phyloP scores from a whole-genome alignment of 2,329 filamentous ascomycete genomes.

The Samsoniella hepiali region DNA sequence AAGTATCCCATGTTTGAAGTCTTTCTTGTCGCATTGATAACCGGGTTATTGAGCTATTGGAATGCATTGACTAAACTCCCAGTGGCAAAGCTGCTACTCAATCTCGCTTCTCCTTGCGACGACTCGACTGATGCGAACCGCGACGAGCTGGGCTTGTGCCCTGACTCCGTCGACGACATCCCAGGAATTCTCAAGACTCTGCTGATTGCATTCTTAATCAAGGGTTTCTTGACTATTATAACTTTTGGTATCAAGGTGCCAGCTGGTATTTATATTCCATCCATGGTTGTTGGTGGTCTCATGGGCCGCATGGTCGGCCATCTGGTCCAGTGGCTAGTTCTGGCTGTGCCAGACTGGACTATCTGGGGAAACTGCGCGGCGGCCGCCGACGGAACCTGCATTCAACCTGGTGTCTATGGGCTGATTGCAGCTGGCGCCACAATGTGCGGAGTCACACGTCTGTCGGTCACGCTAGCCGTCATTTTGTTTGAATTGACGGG shows the following conservation, averaged over 20 bases:
- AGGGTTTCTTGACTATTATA: slow-evolving; percentile 80
- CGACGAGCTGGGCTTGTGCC: slow-evolving; percentile 74
- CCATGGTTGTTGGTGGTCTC: slow-evolving; percentile 95
- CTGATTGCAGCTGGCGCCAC: slow-evolving; percentile 92
- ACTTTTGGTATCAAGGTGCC: slow-evolving; percentile 97
- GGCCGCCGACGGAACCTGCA: slow-evolving; percentile 72
- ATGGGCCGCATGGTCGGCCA: slow-evolving; percentile 88
- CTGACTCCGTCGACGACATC: slow-evolving; percentile 69
- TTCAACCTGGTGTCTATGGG: slow-evolving; percentile 95
- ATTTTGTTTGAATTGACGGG: slow-evolving; percentile 96
- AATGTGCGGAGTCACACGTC: slow-evolving; percentile 93
- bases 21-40: slow-evolving; percentile 78
- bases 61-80: slow-evolving; percentile 85
- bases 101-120: slow-evolving; percentile 85
- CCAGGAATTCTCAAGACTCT: slow-evolving; percentile 70
- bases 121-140: slow-evolving; percentile 57
- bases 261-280: slow-evolving; percentile 95
- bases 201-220: slow-evolving; percentile 78
- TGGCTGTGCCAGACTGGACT: slow-evolving; percentile 66
- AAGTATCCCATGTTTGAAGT: slow-evolving; percentile 83
- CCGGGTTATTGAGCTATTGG: slow-evolving; percentile 87
- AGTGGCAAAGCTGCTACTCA: slow-evolving; percentile 85
- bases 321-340: slow-evolving; percentile 74
- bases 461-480: slow-evolving; percentile 90
- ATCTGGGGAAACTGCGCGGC: slow-evolving; percentile 74